Percentiles rank a stretch among this genome's conserved stretches.
Conservation (phyloP, 257 asterid genomes). For the Gynochthodes officinalis region DNA sequence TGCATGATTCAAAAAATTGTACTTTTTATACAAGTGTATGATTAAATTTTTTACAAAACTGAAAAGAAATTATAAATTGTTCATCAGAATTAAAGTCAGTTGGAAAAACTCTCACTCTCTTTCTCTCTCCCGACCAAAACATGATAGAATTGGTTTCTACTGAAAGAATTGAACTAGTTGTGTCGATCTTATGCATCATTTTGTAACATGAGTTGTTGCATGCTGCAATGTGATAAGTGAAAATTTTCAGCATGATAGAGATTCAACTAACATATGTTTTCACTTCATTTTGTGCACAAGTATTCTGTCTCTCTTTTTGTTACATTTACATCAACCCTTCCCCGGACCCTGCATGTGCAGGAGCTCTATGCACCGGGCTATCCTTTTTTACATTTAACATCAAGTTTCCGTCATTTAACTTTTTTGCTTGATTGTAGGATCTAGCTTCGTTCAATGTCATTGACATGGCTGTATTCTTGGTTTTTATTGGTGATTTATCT, state of each 20-base stretch:
- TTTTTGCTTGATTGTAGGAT: not conserved
- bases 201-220: not conserved
- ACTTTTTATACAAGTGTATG: not conserved
- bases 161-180: not conserved
- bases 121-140: not conserved
- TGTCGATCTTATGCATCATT: not conserved
- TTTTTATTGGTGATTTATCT: conserved; percentile 8
- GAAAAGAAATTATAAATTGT: not conserved
- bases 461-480: not conserved
- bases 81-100: not conserved
- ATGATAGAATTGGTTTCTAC: not conserved
- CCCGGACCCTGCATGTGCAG: too few relatives aligned
- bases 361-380: too few relatives aligned
- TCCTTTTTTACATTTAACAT: too few relatives aligned
- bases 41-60: not conserved
- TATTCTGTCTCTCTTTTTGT: too few relatives aligned
- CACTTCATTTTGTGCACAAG: too few relatives aligned
- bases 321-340: too few relatives aligned
- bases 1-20: not conserved
- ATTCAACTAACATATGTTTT: not conserved
- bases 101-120: not conserved
- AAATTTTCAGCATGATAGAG: not conserved
- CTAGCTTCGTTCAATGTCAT: not conserved
- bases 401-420: not conserved
- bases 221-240: not conserved